Evolutionary conservation across 2,329 filamentous ascomycete species (phyloP), one percentile per base, ranked within the genome.

Genomic region (Neoscytalidium dimidiatum): DNA sequence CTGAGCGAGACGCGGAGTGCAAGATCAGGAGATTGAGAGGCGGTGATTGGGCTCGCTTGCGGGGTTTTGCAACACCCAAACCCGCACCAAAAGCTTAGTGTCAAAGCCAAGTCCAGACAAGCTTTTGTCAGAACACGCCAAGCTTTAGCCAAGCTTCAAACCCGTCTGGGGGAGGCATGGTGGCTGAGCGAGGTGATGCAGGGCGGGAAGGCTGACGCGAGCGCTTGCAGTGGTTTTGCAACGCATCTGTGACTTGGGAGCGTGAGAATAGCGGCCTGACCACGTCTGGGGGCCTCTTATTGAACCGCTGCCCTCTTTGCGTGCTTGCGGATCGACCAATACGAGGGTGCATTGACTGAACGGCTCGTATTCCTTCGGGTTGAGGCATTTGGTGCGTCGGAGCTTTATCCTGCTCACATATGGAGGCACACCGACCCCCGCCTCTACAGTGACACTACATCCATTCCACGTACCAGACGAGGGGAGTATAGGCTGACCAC

Each of bases 121-220:
- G 46, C 46, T 29, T 49, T 49, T 28, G 46, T n/a, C 46, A 49
- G n/a, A 13, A 26, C 46, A 29, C 3, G 17, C 9, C 13, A 49
- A 49, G 46, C 46, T 51, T 51, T 51, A 51, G 46, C 46, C 46
- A 51, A 51, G 46, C 26, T 31, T 17, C 26, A 51, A 51, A 51
- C 46, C 14, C 13, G 26, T 29, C 23, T 31, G 26, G 11, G 9
- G 26, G 5, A 3, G 23, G 44, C 44, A 28, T 9, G 8, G 44
- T 26, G 19, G 21, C 19, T 28, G 21, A 13, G 44, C 28, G 44
- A 8, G 9, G 17, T 48, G 44, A 28, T 6, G 23, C 21, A n/a
- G 21, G 44, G 5, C 3, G 44, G 23, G 44, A 13, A 14, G 9
- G 44, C 44, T 6, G 41, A 19, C 41, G 9, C 4, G 41, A 44